phyloP scores from a whole-genome alignment of 106 monocot genomes.

The Dendrobium huoshanense region DNA sequence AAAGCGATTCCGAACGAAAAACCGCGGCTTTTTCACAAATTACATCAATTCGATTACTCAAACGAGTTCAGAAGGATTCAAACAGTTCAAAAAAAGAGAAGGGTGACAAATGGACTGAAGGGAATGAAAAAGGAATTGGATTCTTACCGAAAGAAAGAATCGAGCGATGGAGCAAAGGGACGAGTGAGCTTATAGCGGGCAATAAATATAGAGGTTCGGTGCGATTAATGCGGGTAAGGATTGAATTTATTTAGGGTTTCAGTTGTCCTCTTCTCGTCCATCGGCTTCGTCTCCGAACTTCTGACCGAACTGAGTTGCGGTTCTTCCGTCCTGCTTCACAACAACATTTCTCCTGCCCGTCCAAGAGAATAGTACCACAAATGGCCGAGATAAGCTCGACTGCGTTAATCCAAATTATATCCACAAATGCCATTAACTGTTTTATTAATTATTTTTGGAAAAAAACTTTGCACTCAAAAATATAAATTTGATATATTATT shows the following conservation, averaged over 20 bases:
- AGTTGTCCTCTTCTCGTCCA: neutral
- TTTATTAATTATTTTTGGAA: too few relatives aligned
- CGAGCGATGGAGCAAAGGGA: neutral
- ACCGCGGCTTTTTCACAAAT: slow-evolving; percentile 10
- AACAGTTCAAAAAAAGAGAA: neutral
- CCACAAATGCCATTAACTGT: too few relatives aligned
- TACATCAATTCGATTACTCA: neutral
- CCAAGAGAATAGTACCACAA: neutral
- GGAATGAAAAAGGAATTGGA: neutral
- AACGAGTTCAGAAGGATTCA: neutral
- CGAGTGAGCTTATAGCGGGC: neutral
- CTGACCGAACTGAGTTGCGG: neutral
- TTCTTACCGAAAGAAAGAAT: slow-evolving; percentile 13
- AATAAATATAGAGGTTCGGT: slow-evolving; percentile 8
- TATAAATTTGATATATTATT: too few relatives aligned
- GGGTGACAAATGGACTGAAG: neutral
- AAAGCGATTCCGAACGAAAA: slow-evolving; percentile 4
- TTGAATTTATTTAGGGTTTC: neutral
- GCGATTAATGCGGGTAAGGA: neutral
- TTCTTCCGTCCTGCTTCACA: neutral
- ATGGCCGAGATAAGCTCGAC: neutral
- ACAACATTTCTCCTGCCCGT: neutral
- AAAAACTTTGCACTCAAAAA: too few relatives aligned
- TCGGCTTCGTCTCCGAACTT: neutral
- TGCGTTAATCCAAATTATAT: too few relatives aligned